Evolutionary conservation across 495 filamentous ascomycete species (phyloP).

Genomic region (Jackrogersella multiformis): DNA sequence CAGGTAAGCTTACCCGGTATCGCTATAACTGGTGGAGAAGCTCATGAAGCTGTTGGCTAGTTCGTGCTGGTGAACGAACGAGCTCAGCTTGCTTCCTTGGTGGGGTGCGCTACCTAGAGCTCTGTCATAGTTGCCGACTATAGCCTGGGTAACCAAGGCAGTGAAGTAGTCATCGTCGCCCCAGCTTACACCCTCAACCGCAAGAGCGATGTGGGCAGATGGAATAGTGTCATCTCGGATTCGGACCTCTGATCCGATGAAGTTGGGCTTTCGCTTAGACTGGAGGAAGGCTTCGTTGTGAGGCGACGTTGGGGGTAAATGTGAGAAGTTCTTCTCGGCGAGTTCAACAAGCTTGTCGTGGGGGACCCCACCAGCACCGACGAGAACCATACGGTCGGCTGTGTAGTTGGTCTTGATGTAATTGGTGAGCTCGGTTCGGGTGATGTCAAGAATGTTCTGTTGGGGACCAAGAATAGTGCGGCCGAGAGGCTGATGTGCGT

Average conservation of each 20-base stretch:
- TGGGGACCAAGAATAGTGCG: slow-evolving; percentile 97
- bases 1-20: slow-evolving; percentile 84
- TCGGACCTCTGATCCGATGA: slow-evolving; percentile 93
- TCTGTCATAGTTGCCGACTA: slow-evolving; percentile 99
- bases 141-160: slow-evolving; percentile 94
- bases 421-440: slow-evolving; percentile 83
- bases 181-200: slow-evolving; percentile 99
- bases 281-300: slow-evolving; percentile 73
- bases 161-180: slow-evolving; percentile 99
- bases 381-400: slow-evolving; percentile 98
- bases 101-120: slow-evolving; percentile 96
- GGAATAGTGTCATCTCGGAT: slow-evolving; percentile 95
- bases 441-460: slow-evolving; percentile 97
- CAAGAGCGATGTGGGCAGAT: slow-evolving; percentile 96
- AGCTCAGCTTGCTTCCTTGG: slow-evolving; percentile 96
- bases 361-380: slow-evolving; percentile 92
- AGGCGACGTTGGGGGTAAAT: slow-evolving; percentile 74
- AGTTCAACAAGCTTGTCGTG: slow-evolving; percentile 93
- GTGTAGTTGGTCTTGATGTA: slow-evolving; percentile 99
- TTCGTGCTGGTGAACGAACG: slow-evolving; percentile 88
- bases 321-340: slow-evolving; percentile 93
- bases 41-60: slow-evolving; percentile 99
- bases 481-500: slow-evolving; percentile 92
- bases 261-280: slow-evolving; percentile 88
- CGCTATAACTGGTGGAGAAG: slow-evolving; percentile 99